Base-by-base conservation (phyloP, 768 basidiomycete genomes). In the Boletales sp. region DNA sequence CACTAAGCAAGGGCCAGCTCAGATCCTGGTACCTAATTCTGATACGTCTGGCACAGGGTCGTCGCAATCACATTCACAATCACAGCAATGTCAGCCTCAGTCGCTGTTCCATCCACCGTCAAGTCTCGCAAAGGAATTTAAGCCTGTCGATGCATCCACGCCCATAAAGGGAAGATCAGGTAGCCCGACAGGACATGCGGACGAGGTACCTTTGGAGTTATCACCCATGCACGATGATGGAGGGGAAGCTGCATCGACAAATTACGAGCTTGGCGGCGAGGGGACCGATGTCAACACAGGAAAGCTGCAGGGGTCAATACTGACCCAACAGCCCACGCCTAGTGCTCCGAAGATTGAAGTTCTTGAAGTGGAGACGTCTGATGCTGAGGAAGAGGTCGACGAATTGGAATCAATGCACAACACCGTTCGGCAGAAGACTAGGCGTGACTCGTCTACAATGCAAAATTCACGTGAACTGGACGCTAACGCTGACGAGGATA, bases 1-100 rank as follows among this genome's bases (percentile, higher is more conserved):
- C 52, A 54, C 57, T 38, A 62, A 62, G 33, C 55, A 64, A 46
- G 75, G 71, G 19, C 67, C 73, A 6, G 70, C 62, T 30, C 71
- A 68, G 15, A 70, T 83, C n/a, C 61, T 83, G 19, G 81, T 73
- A 8, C 80, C 81, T 4, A 77, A 81, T 57, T 81, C 81, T 10
- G 81, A 84, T 55, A 72, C 74, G 2, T 82, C 79, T 2, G 68
- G 60, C 32, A 62, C 65, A 10, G 65, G 65, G 31, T 72, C 70
- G 3, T 72, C 72, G 46, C 64, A 59, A 17, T 33, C 57, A 56
- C 60, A 64, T 32, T 61, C 57, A n/a, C 56, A 59, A 10, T 70
- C 70, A 4, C 72, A 70, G 46, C 70, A 70, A 32, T 52, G 59
- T 17, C 62, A 64, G 34, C 19, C 42, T 28, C 57, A 51, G 17